Base-by-base conservation (phyloP, 331 rosid species). In the Malus hybrid region DNA sequence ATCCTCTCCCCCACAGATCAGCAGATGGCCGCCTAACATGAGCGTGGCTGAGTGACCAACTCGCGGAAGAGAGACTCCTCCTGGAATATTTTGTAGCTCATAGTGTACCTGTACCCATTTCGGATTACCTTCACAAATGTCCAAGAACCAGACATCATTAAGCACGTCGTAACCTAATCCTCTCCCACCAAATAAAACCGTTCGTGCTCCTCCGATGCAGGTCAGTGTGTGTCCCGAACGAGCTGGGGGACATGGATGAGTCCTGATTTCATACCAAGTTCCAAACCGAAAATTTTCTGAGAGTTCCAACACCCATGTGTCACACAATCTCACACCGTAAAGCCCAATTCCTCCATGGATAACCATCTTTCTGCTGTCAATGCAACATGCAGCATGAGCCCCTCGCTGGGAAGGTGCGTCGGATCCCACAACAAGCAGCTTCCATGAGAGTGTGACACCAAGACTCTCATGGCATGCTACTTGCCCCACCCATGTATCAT, bases 171-270 rank as follows among this genome's bases (percentile, higher is more conserved):
- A 91, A 15, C 90, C 93, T 61, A 81, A 75, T 13, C 96, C 98
- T 87, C 98, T 89, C 3, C 98, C 98, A 39, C 97, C 98, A 78
- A 91, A 93, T 64, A 93, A 78, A 73, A 93, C 82, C 57, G 80
- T 84, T 78, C 78, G 76, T 44, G 81, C 73, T 75, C 80, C 90
- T 3, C 93, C 90, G 55, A 86, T 81, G 88, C 89, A 82, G 3
- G 97, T 93, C 70, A 93, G 73, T 1, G 97, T 82, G 84, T 93
- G 98, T 54, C 98, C 98, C 13, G 98, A 91, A 8, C 97, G 96
- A 7, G 98, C 89, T 0, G 98, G 89, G 48, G 98, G 98, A 22
- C 90, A 91, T 34, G 93, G 89, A 54, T 85, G 80, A 12, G 85
- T 34, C 34, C 70, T 75, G 8, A 91, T 80, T 84, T 91, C 90